Evolutionary conservation across 2,329 filamentous ascomycete species (phyloP).

Genomic region (Botrytis aclada): DNA sequence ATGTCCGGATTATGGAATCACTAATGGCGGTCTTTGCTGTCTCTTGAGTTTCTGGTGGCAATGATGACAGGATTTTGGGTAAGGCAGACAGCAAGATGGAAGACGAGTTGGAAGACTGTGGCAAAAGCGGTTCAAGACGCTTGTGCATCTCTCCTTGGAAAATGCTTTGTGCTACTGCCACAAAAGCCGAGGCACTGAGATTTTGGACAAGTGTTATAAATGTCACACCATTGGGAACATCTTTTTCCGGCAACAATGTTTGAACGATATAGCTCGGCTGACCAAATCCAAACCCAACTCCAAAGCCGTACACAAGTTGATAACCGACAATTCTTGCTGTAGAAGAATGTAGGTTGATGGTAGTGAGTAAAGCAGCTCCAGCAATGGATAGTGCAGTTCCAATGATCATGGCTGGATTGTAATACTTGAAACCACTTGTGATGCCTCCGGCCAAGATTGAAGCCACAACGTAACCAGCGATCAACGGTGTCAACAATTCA

Average conservation of each 20-base stretch:
- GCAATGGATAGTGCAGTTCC: conserved; percentile 19
- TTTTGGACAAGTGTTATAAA: conserved; percentile 17
- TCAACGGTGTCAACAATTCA: conserved; percentile 40
- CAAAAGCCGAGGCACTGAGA: conserved; percentile 15
- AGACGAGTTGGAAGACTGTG: background rate
- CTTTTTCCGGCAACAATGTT: conserved; percentile 47
- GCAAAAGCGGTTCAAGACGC: conserved; percentile 27
- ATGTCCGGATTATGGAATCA: conserved; percentile 54
- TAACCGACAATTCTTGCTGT: conserved; percentile 49
- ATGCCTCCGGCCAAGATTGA: conserved; percentile 24
- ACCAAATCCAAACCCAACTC: conserved; percentile 45
- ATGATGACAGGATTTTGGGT: conserved; percentile 43
- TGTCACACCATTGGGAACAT: conserved; percentile 47
- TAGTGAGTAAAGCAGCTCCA: conserved; percentile 39
- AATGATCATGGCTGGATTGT: conserved; percentile 29
- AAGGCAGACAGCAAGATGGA: background rate
- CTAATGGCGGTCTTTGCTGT: conserved; percentile 58
- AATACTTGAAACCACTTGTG: conserved; percentile 37
- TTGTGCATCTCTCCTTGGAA: conserved; percentile 46
- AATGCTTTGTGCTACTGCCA: conserved; percentile 16
- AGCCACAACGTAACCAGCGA: conserved; percentile 34
- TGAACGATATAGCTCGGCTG: conserved; percentile 45
- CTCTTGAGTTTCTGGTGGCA: conserved; percentile 42
- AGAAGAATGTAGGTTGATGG: conserved; percentile 35
- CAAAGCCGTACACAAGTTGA: conserved; percentile 43